Evolutionary conservation across 73 alveolate genomes (phyloP), one percentile per base, ranked within the genome.

Genomic region (Breviolum minutum): DNA sequence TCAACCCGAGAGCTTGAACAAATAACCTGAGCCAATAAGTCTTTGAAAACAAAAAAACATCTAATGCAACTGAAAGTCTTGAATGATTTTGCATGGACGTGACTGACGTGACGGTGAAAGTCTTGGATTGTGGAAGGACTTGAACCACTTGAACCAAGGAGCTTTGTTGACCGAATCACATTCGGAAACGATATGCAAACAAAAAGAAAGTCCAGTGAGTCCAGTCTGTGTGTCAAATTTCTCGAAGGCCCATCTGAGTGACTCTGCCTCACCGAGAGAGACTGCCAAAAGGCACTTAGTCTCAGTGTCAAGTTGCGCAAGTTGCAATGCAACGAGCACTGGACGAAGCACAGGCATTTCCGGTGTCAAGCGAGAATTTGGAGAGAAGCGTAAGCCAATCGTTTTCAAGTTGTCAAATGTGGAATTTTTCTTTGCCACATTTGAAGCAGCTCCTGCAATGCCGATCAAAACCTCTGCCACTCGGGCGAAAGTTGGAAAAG

Each of bases 221-320:
- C 63, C 7, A 9, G 70, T 30, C 54, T 17, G 27, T 68, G 63
- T 63, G 26, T 17, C 71, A 7, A 10, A 16, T 0, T 26, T 17
- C 30, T 32, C 74, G 81, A 92, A 26, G 10, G 86, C 86, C 90
- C 97, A 74, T 26, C 97, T 88, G n/a, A 69, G 54, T 48, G 86
- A 63, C 29, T 88, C 95, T 61, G 95, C 95, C 85, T 88, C 95
- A 26, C 73, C 8, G 62, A 88, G 71, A 29, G 95, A 88, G 71
- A 88, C 54, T 32, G 95, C 95, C 96, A 90, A 7, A 7, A 17
- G 17, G 54, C 70, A 14, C 77, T 40, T 61, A 10, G 73, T 20
- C 22, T 22, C 63, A 61, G 6, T 86, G 48, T 73, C 69, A 20
- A 19, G 10, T 8, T 29, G 54, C 70, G 2, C n/a, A 74, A 92